A percentile compares a stretch with the other conserved stretches of the same genome.
Conservation (phyloP, 345 rosid species). For the Trapa incisa region DNA sequence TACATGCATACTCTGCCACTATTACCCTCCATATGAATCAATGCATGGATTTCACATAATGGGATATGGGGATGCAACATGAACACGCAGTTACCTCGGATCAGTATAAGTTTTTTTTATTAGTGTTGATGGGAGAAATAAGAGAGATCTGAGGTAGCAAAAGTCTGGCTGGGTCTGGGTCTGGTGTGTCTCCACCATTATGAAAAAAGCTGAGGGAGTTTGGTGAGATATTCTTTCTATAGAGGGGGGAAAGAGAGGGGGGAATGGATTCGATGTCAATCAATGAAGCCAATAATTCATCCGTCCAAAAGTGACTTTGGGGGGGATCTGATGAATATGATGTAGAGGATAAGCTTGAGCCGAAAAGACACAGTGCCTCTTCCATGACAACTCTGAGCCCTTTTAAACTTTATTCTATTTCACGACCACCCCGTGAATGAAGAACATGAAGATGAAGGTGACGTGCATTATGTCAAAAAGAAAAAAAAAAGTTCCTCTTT, state of each 20-base stretch:
- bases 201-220: conserved; percentile 10
- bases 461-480: too few relatives aligned
- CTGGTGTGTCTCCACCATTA: conserved; percentile 1
- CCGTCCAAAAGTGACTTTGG: too few relatives aligned
- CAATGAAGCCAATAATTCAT: neutral
- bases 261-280: neutral
- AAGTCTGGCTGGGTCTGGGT: neutral
- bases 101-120: too few relatives aligned
- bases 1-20: too few relatives aligned
- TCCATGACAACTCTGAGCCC: neutral
- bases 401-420: neutral
- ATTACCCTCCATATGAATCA: too few relatives aligned
- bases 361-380: neutral
- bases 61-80: too few relatives aligned
- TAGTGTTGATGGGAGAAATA: neutral
- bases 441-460: neutral
- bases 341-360: neutral
- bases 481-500: too few relatives aligned
- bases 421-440: neutral
- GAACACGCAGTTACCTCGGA: too few relatives aligned
- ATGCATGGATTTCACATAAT: too few relatives aligned
- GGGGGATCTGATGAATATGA: neutral
- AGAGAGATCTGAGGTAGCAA: conserved; percentile 10
- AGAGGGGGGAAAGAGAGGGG: neutral
- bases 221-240: conserved; percentile 14